Evolutionary conservation across 2,329 filamentous ascomycete species (phyloP).

Genomic region (Davidsoniella virescens): DNA sequence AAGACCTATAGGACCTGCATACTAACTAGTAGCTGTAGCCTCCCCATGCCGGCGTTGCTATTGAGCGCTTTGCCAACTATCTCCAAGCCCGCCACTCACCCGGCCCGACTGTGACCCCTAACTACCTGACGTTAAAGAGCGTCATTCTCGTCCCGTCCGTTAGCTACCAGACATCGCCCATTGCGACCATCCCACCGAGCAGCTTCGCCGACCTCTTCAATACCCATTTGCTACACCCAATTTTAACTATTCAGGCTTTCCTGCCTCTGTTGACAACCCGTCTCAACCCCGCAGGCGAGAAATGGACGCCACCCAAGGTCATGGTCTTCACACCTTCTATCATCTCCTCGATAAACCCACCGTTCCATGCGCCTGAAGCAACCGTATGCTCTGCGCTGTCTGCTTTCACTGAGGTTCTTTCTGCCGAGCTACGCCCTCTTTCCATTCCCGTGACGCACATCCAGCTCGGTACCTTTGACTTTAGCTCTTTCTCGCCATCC

Average conservation of each 20-base stretch:
- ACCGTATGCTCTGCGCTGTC: conserved; percentile 75
- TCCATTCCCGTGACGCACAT: conserved; percentile 70
- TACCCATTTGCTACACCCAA: conserved; percentile 76
- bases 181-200: conserved; percentile 70
- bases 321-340: conserved; percentile 67
- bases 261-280: conserved; percentile 58
- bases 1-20: no score
- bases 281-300: conserved; percentile 34
- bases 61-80: conserved; percentile 54
- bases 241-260: conserved; percentile 77
- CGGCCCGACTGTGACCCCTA: conserved; percentile 57
- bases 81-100: conserved; percentile 62
- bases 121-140: conserved; percentile 60
- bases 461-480: conserved; percentile 82
- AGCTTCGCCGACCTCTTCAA: conserved; percentile 84
- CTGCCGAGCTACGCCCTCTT: conserved; percentile 61
- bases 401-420: conserved; percentile 66
- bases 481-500: conserved; percentile 45
- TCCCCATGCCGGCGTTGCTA: conserved; percentile 48
- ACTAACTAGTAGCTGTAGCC: conserved; percentile 33
- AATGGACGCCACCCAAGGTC: conserved; percentile 45
- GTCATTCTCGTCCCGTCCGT: conserved; percentile 71
- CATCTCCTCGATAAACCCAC: conserved; percentile 61
- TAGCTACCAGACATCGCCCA: conserved; percentile 65
- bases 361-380: conserved; percentile 73